Conservation (phyloP, 345 rosid species). For the Sapria himalayana region DNA sequence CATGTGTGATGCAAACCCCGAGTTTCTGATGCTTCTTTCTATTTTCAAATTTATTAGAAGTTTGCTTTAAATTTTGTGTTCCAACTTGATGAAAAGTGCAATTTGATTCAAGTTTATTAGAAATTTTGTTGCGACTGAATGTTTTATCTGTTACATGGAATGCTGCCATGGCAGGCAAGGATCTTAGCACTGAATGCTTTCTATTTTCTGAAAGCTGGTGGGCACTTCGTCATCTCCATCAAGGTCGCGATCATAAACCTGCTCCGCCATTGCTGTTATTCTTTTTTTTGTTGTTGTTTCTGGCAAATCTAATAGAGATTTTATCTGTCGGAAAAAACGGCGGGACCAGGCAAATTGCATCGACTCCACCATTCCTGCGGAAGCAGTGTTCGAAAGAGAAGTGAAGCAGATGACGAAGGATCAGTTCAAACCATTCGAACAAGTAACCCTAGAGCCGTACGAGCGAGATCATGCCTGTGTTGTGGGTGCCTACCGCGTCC, state of each 20-base stretch:
- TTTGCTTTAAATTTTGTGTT: too few species aligned
- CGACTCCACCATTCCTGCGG: slow-evolving; percentile 75
- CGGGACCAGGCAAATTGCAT: slow-evolving; percentile 97
- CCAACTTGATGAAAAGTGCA: too few species aligned
- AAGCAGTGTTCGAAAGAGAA: slow-evolving; percentile 64
- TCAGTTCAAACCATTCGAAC: slow-evolving; percentile 74
- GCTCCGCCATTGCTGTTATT: too few species aligned
- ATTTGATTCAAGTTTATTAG: too few species aligned
- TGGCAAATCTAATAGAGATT: too few species aligned
- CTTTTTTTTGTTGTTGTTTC: too few species aligned
- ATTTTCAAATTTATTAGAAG: too few species aligned
- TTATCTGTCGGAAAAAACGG: too few species aligned
- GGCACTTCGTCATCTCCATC: slow-evolving; percentile 92
- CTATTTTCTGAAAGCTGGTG: slow-evolving; percentile 73
- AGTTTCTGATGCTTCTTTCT: slow-evolving; percentile 36
- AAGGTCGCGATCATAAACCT: slow-evolving; percentile 38
- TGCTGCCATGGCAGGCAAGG: slow-evolving; percentile 69
- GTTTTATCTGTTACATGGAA: too few species aligned
- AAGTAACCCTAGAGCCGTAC: slow-evolving; percentile 84
- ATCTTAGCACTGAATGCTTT: slow-evolving; percentile 77
- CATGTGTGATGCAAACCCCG: slow-evolving; percentile 40
- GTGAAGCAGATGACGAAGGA: slow-evolving; percentile 72
- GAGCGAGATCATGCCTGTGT: slow-evolving; percentile 98
- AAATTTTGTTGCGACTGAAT: too few species aligned
- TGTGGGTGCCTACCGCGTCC: slow-evolving; percentile 67